Evolutionary conservation across 805 yeast genomes (phyloP).

Genomic region (Suhomyces pyralidae): DNA sequence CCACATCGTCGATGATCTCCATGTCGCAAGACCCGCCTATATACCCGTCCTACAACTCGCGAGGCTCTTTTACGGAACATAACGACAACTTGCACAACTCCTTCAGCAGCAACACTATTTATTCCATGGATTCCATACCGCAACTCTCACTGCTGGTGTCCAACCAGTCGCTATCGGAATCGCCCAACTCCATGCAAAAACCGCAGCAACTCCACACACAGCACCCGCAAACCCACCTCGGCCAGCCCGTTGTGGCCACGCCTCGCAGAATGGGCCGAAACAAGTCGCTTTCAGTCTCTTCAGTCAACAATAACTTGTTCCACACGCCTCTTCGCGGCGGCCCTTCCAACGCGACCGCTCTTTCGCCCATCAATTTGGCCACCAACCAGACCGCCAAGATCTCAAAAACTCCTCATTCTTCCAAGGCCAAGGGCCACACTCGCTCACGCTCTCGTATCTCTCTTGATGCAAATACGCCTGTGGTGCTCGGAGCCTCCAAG

Average conservation of each 20-base stretch:
- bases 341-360: conserved; percentile 7
- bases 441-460: conserved; percentile 42
- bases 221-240: conserved; percentile 1
- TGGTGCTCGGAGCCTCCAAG: conserved; percentile 3
- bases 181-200: conserved; percentile 24
- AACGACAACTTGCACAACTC: conserved; percentile 12
- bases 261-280: conserved; percentile 34
- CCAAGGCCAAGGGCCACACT: conserved; percentile 31
- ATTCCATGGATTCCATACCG: conserved; percentile 35
- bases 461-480: conserved; percentile 25
- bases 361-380: conserved; percentile 23
- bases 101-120: conserved; percentile 19
- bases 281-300: conserved; percentile 32
- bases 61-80: neutral
- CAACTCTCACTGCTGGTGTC: conserved; percentile 34
- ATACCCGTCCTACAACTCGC: neutral
- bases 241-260: conserved; percentile 22
- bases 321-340: conserved; percentile 35
- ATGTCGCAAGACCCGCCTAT: conserved; percentile 21
- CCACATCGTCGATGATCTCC: conserved; percentile 24
- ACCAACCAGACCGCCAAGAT: conserved; percentile 20
- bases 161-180: conserved; percentile 33
- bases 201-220: neutral
- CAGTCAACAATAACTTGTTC: conserved; percentile 19
- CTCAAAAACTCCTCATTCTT: conserved; percentile 34